Percentiles rank a stretch among this genome's conserved stretches.
Conservation (phyloP, 768 basidiomycete genomes). For the Pleurotus platypus region DNA sequence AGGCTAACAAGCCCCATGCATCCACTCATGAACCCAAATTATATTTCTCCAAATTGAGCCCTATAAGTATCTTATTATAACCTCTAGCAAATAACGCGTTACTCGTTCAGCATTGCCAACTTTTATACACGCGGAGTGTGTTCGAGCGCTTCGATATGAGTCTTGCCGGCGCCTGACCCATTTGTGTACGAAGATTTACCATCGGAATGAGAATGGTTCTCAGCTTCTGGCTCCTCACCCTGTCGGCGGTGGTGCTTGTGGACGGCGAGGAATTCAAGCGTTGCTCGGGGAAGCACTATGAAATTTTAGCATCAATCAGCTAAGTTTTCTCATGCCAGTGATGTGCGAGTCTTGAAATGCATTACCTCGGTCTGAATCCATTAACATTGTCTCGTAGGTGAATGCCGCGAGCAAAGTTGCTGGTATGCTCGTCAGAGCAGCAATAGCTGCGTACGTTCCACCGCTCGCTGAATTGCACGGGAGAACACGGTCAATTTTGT, state of each 20-base stretch:
- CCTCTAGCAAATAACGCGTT: too few relatives aligned
- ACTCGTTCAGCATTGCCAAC: not conserved
- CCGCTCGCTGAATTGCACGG: slow-evolving; percentile 36
- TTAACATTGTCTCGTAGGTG: slow-evolving; percentile 54
- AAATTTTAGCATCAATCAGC: not conserved
- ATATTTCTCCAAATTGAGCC: too few relatives aligned
- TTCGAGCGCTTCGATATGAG: not conserved
- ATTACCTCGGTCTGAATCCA: slow-evolving; percentile 56
- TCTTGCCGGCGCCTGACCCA: not conserved
- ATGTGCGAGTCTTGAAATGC: slow-evolving; percentile 10
- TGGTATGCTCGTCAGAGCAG: slow-evolving; percentile 65
- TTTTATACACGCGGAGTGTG: not conserved
- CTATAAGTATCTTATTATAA: too few relatives aligned
- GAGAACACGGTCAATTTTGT: not conserved
- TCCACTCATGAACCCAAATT: too few relatives aligned
- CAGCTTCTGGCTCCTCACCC: not conserved
- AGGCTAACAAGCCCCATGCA: too few relatives aligned
- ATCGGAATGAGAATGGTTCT: not conserved
- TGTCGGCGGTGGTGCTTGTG: slow-evolving; percentile 9
- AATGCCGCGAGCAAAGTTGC: slow-evolving; percentile 54
- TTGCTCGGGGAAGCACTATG: slow-evolving; percentile 7
- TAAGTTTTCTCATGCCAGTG: not conserved
- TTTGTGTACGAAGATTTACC: not conserved
- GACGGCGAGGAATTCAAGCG: slow-evolving; percentile 6
- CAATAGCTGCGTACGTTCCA: slow-evolving; percentile 54